Base-by-base conservation (phyloP, 2,329 filamentous ascomycete genomes). In the Xylaria sp. region DNA sequence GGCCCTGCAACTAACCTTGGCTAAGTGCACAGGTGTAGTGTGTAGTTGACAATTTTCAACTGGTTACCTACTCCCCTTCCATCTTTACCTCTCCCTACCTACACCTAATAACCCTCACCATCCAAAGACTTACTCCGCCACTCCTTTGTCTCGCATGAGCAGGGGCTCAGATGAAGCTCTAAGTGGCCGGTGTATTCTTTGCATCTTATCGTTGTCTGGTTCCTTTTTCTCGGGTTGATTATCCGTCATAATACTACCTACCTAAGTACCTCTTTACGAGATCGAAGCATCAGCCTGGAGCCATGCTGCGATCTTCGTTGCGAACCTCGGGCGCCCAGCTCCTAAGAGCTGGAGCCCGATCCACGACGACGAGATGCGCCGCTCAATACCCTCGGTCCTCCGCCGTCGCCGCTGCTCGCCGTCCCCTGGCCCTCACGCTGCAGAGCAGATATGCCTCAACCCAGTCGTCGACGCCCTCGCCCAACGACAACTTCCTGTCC, bases 401-500 rank as follows among this genome's bases (percentile, higher is more conserved):
- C 77, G 83, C 84, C 74, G 78, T 86, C 75, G 76, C 82, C 55
- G 79, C 84, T 69, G 76, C 81, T 73, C 85, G 86, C 67, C 84
- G 86, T 61, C 83, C 87, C 63, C 78, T 87, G 77, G 83, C 85
- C 75, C 72, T 87, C 70, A 80, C 84, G 70, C 79, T 82, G 68
- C 86, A 86, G 77, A 86, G 83, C 76, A 81, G 84, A 76, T 86
- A 87, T 82, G 85, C 87, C 71, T 87, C 87, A 72, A 84, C 87
- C 65, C 84, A 84, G 67, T 82, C 86, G 65, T 84, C 83, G 66
- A 80, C 88, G 23, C 88, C 89, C 72, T 94, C 97, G 80, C 89
- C 94, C 74, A 97, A 92, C 82, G 96, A 99, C 84, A 97, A 91
- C 84, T 99, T 99, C 87, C 89, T 99, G 71, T 93, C 94, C 73